Evolutionary conservation across 495 filamentous ascomycete genomes (phyloP), one percentile per base, ranked within the genome.

Genomic region (Xylaria grammica): DNA sequence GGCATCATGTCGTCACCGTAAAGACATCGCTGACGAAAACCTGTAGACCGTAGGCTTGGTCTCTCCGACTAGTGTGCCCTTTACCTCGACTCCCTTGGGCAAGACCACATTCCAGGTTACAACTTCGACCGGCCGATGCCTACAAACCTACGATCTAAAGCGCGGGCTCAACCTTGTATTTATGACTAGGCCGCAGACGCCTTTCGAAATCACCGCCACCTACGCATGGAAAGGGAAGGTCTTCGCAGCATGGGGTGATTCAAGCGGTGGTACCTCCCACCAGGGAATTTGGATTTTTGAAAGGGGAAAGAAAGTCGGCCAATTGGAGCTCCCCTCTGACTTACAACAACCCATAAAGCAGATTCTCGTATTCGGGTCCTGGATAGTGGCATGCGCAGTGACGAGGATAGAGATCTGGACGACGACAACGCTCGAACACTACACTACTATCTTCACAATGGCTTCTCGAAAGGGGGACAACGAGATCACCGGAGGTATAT

Each of bases 71-170:
- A 66, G 84, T 36, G 91, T 96, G 2, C 94, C 95, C 6, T 97
- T 98, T 70, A 91, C 94, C 8, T 87, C 89, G 22, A 85, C 94
- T 24, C 91, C 95, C 3, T 80, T 97, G 17, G 95, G 95, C 60
- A 96, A 96, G 75, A 91, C 92, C 6, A 96, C 93, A 19, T 97
- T 95, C 74, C 95, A 99, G 71, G 91, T 99, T 75, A 97, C 95
- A 15, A 98, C 96, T 42, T 97, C 91, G 0, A 91, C 94, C 53
- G 94, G 93, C 66, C 86, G 88, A 65, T 90, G 88, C 46, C 85
- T 99, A 13, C 95, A 98, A 73, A 98, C 95, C 1, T 98, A 98
- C 77, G 95, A 98, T 73, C 79, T 98, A 54, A 91, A 88, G 69
- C 88, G 85, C 73, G 94, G 93, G 24, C 82, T 99, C 72, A 94